phyloP scores from a whole-genome alignment of 495 filamentous ascomycete genomes.

The Lasiosphaeria ovina region DNA sequence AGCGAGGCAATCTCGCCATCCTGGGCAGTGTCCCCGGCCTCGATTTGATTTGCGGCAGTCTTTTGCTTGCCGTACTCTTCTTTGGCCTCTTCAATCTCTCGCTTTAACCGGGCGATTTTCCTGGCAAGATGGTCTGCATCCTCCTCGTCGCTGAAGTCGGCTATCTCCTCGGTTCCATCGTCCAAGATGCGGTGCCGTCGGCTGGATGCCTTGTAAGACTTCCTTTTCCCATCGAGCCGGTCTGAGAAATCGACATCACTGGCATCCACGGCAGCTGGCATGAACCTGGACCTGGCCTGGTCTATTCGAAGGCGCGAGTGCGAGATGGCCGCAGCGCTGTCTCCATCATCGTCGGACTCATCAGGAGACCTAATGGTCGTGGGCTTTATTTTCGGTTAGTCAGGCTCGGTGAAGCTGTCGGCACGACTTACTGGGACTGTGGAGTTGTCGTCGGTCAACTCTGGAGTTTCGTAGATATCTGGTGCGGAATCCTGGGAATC shows the following conservation, averaged over 20 bases:
- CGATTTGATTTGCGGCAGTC: constrained; percentile 32
- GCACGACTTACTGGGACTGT: constrained; percentile 47
- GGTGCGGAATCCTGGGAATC: constrained; percentile 72
- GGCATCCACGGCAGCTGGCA: constrained; percentile 70
- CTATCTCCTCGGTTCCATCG: constrained; percentile 61
- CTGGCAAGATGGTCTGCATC: constrained; percentile 67
- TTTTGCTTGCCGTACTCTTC: constrained; percentile 58
- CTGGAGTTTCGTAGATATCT: constrained; percentile 94
- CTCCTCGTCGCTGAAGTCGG: constrained; percentile 59
- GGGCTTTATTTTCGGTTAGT: constrained; percentile 46
- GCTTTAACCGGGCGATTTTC: constrained; percentile 72
- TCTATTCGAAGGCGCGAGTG: constrained; percentile 70
- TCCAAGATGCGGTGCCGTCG: constrained; percentile 59
- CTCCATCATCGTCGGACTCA: constrained; percentile 62
- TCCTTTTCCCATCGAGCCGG: constrained; percentile 71
- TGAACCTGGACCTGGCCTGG: constrained; percentile 75
- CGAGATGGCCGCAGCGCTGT: constrained; percentile 65
- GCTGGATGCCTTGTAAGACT: constrained; percentile 72
- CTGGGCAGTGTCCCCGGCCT: constrained; percentile 32
- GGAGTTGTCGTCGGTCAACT: constrained; percentile 81
- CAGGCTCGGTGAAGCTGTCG: not conserved
- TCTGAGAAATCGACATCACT: constrained; percentile 79
- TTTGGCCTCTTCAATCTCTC: constrained; percentile 78
- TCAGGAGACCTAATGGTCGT: constrained; percentile 62
- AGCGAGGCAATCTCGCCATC: constrained; percentile 54